These are phyloP conservation scores for Aspergillus bombycis DNA, from an alignment of 2,329 filamentous ascomycete genomes.

Conservation along the genomic window DNA sequence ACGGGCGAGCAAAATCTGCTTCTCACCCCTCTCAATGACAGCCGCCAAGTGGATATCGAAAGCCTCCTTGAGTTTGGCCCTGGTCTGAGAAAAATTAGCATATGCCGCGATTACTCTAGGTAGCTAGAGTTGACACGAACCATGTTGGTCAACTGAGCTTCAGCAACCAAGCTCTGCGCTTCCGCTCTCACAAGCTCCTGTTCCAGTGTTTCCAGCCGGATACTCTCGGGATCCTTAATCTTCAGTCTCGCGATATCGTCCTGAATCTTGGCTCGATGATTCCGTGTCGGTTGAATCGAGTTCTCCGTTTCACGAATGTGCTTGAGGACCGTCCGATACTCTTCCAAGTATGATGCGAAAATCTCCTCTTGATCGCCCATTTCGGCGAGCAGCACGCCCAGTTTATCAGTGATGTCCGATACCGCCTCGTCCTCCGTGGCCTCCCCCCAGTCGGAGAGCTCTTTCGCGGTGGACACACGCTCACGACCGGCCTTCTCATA, in stretches of 20 bases:
- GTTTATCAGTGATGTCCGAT: constrained; percentile 90
- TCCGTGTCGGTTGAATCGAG: constrained; percentile 89
- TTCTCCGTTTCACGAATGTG: constrained; percentile 93
- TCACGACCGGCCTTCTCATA: constrained; percentile 86
- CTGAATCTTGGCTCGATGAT: constrained; percentile 81
- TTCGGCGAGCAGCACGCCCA: constrained; percentile 88
- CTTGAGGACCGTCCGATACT: constrained; percentile 81
- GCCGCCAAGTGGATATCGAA: constrained; percentile 87
- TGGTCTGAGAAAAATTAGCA: constrained; percentile 62
- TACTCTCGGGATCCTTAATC: constrained; percentile 85
- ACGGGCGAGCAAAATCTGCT: constrained; percentile 90
- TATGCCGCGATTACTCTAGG: neutral
- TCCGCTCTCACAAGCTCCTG: constrained; percentile 96
- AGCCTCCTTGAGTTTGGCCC: constrained; percentile 93
- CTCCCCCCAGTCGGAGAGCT: constrained; percentile 97
- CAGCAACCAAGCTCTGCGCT: constrained; percentile 92
- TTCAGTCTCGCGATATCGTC: constrained; percentile 93
- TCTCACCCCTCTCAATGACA: constrained; percentile 93
- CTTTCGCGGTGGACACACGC: constrained; percentile 79
- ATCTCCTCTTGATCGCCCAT: constrained; percentile 90
- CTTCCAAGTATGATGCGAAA: constrained; percentile 85
- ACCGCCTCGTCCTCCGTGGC: constrained; percentile 83
- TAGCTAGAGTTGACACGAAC: constrained; percentile 55
- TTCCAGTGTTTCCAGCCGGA: constrained; percentile 80
- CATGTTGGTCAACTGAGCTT: constrained; percentile 94